Base-by-base conservation (phyloP, 768 basidiomycete species). In the Galerina marginata region DNA sequence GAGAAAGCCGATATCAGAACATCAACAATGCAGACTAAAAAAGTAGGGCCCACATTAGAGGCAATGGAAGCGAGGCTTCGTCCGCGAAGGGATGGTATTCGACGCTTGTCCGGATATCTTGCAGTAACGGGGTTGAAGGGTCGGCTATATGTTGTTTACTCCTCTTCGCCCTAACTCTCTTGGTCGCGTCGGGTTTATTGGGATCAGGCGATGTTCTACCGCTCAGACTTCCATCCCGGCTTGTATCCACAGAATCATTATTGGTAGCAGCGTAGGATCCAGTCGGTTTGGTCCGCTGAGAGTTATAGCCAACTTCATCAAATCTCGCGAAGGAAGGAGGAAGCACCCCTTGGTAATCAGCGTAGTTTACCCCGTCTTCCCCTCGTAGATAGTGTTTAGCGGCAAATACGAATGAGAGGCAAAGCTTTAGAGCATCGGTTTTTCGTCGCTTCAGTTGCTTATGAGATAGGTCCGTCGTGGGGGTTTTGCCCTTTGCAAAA, bases 351-450 rank as follows among this genome's bases (percentile, higher is more conserved):
- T 69, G 71, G 65, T 89, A 88, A 73, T 95, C 93, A 2, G 81
- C 78, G 68, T 86, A 87, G 23, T 88, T 79, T 9, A 86, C 72
- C 2, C 94, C 92, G 68, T 92, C 92, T 65, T 94, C 90, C 51
- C 87, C 91, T 45, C 93, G 91, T 51, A 95, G 82, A 71, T 95
- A 94, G 71, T 96, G 81, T 53, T 95, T 89, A 58, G 85, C 85
- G 2, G 92, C 86, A 69, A 85, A 89, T 9, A 87, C 87, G 70
- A 92, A 94, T 6, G 86, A 82, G 7, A 90, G 77, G 40, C 85
- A 82, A 38, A 93, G 83, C 58, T 84, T 87, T 49, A 97, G 70
- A 23, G 83, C 79, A 64, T 93, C 85, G 9, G 85, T 80, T 75
- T 97, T 97, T 65, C 82, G 77, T 67, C 79, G 81, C 45, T 79